Evolutionary conservation across 768 basidiomycete species (phyloP), one percentile per base, ranked within the genome.

Genomic region (Trametopsis cervina): DNA sequence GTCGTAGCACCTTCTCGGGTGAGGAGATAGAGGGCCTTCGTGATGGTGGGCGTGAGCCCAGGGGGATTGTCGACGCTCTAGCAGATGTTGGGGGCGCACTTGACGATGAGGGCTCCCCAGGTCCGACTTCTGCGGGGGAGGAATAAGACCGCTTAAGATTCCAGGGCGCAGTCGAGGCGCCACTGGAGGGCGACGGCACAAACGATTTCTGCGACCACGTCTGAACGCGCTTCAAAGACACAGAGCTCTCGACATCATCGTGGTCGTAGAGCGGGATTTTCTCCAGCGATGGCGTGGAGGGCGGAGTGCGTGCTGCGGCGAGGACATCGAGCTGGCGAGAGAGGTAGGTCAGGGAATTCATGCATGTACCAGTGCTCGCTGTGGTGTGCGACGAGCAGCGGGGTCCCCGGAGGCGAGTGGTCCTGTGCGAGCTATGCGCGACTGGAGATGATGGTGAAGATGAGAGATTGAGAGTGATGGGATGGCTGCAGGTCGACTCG

Each of bases 341-440:
- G 52, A 91, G 73, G 67, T 86, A 83, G 15, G 77, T 73, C 59
- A 91, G 78, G 57, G 85, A 85, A 71, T 91, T 90, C 89, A 91
- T 91, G 56, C 51, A 15, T 23, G 23, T 25, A 44, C 39, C 24
- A 35, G 38, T 18, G 52, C 43, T 45, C 45, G 44, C 47, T 43
- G 43, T 24, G 2, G 17, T 18, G n/a, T 15, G 46, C 41, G 40
- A 38, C 27, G 46, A 47, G 23, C 18, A 22, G 46, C 38, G 20
- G 21, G 36, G 20, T 26, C 20, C 37, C 44, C 24, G 40, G n/a
- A n/a, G n/a, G n/a, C n/a, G n/a, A n/a, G n/a, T 23, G 13, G 42
- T 15, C n/a, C 22, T 21, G n/a, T 20, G 18, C 37, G 38, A 13
- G n/a, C 42, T 17, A 17, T n/a, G 9, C n/a, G 43, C 37, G 21